Percentiles rank a stretch among this genome's conserved stretches.
phyloP scores from a whole-genome alignment of 768 basidiomycete species.

The Xerocomellus intermedius region DNA sequence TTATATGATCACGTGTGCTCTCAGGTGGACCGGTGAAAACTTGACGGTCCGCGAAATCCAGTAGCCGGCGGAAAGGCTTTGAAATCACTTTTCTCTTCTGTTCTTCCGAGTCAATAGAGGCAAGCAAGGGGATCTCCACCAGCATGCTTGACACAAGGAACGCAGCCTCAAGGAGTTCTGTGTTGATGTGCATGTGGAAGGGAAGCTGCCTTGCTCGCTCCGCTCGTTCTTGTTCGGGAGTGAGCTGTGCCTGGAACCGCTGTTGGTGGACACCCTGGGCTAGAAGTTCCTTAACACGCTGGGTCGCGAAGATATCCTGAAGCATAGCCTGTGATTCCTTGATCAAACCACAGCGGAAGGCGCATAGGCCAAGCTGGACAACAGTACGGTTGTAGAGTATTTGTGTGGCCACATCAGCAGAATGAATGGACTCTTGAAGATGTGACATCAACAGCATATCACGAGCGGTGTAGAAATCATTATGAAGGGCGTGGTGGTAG shows the following conservation, averaged over 20 bases:
- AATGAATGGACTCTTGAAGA: slow-evolving; percentile 93
- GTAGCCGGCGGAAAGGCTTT: slow-evolving; percentile 92
- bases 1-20: slow-evolving; percentile 97
- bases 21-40: slow-evolving; percentile 99
- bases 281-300: slow-evolving; percentile 94
- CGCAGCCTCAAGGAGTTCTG: slow-evolving; percentile 94
- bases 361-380: slow-evolving; percentile 95
- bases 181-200: slow-evolving; percentile 99
- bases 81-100: slow-evolving; percentile 89
- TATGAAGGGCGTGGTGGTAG: slow-evolving; percentile 94
- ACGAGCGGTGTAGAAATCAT: slow-evolving; percentile 93
- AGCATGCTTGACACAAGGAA: slow-evolving; percentile 99
- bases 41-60: slow-evolving; percentile 97
- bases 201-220: slow-evolving; percentile 95
- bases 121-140: slow-evolving; percentile 92
- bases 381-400: slow-evolving; percentile 97
- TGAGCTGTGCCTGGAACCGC: slow-evolving; percentile 73
- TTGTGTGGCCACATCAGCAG: slow-evolving; percentile 95
- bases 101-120: slow-evolving; percentile 93
- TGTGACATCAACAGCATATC: slow-evolving; percentile 99
- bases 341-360: slow-evolving; percentile 93
- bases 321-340: slow-evolving; percentile 90
- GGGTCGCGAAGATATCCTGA: slow-evolving; percentile 94
- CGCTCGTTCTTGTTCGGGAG: slow-evolving; percentile 95
- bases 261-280: slow-evolving; percentile 96